These are phyloP conservation scores for Mrakia hoshinonis DNA, from an alignment of 768 basidiomycete genomes.

Conservation along the genomic window DNA sequence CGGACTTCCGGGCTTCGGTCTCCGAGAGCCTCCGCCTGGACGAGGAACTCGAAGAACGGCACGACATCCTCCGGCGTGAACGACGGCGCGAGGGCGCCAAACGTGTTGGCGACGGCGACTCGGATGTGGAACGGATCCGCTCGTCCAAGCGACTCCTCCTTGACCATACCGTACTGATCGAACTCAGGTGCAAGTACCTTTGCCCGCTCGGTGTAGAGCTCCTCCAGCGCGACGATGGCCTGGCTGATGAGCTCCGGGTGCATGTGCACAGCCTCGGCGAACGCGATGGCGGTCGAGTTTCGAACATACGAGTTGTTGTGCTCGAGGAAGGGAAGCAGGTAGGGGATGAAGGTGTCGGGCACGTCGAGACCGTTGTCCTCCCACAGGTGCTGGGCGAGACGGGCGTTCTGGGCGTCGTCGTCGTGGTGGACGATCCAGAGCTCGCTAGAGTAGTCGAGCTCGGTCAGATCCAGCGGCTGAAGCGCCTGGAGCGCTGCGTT, in stretches of 20 bases:
- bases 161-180: slow-evolving; percentile 92
- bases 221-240: slow-evolving; percentile 49
- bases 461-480: slow-evolving; percentile 92
- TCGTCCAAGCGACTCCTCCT: slow-evolving; percentile 65
- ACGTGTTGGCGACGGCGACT: slow-evolving; percentile 59
- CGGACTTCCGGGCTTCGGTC: slow-evolving; percentile 75
- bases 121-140: slow-evolving; percentile 82
- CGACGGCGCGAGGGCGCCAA: slow-evolving; percentile 58
- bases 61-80: slow-evolving; percentile 57
- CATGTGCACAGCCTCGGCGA: slow-evolving; percentile 66
- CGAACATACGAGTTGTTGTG: slow-evolving; percentile 77
- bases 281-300: slow-evolving; percentile 56
- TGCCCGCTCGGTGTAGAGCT: slow-evolving; percentile 76
- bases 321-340: slow-evolving; percentile 52
- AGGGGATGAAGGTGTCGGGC: slow-evolving; percentile 55
- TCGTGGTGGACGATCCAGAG: slow-evolving; percentile 85
- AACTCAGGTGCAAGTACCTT: slow-evolving; percentile 43
- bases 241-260: slow-evolving; percentile 55
- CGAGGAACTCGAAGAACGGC: slow-evolving; percentile 73
- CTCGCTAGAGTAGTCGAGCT: slow-evolving; percentile 82
- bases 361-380: slow-evolving; percentile 92
- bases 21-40: slow-evolving; percentile 76
- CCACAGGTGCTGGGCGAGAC: slow-evolving; percentile 74
- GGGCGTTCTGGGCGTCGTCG: slow-evolving; percentile 75
- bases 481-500: slow-evolving; percentile 83